These are phyloP conservation scores for Arabidopsis lyrata DNA, from an alignment of 441 rosid genomes.

Conservation along the genomic window DNA sequence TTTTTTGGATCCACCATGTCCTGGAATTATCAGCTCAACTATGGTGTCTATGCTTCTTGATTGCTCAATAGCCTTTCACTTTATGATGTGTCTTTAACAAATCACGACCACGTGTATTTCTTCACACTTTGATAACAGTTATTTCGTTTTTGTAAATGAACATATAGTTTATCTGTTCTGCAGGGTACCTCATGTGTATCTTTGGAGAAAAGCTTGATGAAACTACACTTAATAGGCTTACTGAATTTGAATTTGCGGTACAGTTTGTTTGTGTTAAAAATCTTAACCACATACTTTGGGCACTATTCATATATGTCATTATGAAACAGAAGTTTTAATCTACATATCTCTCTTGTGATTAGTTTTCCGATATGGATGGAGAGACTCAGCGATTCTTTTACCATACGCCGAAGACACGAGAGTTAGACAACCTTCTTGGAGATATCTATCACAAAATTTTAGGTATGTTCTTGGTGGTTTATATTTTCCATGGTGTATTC, in stretches of 20 bases:
- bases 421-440: slow-evolving; percentile 88
- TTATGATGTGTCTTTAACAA: slow-evolving; percentile 18
- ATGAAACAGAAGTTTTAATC: slow-evolving; percentile 19
- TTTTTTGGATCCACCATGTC: slow-evolving; percentile 8
- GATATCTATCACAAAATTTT: slow-evolving; percentile 96
- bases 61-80: slow-evolving; percentile 24
- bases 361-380: slow-evolving; percentile 87
- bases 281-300: slow-evolving; percentile 19
- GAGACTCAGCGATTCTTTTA: slow-evolving; percentile 83
- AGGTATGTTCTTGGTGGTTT: slow-evolving; percentile 55
- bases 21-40: slow-evolving; percentile 14
- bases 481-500: slow-evolving; percentile 16
- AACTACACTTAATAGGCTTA: slow-evolving; percentile 54
- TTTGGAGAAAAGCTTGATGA: slow-evolving; percentile 79
- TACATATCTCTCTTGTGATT: slow-evolving; percentile 39
- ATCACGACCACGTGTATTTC: slow-evolving; percentile 7
- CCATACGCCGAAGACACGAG: slow-evolving; percentile 89
- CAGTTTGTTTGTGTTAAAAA: slow-evolving; percentile 39
- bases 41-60: slow-evolving; percentile 36
- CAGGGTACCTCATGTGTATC: slow-evolving; percentile 93
- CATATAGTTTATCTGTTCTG: slow-evolving; percentile 31
- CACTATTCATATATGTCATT: slow-evolving; percentile 15
- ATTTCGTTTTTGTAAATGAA: slow-evolving; percentile 19
- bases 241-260: slow-evolving; percentile 83
- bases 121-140: slow-evolving; percentile 18